These are phyloP conservation scores for Microascus cirrosus DNA, from an alignment of 2,329 filamentous ascomycete genomes.

Conservation along the genomic window DNA sequence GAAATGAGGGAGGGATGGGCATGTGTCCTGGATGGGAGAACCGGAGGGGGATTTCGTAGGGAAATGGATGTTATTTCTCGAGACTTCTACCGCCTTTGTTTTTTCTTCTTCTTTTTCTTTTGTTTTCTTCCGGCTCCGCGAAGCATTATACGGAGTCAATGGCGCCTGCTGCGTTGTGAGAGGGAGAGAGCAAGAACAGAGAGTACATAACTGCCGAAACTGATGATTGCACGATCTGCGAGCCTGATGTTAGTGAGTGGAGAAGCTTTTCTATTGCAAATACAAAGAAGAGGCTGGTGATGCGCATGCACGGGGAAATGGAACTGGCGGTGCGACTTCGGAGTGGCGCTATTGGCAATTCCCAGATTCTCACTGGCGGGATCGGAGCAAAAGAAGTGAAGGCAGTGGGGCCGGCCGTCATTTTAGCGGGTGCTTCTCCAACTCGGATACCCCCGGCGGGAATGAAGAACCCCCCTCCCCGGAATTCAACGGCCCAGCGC, in stretches of 20 bases:
- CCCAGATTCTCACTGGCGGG: neutral
- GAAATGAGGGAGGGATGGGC: constrained; percentile 26
- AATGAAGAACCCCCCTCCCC: neutral
- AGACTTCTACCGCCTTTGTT: neutral
- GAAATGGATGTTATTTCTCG: neutral
- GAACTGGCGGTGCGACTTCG: neutral
- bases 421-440: neutral
- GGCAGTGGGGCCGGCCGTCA: neutral
- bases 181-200: neutral
- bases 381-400: neutral
- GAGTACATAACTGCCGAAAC: neutral
- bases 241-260: neutral
- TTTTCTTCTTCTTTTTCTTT: neutral
- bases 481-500: too few relatives aligned
- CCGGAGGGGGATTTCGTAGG: too few relatives aligned
- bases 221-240: neutral
- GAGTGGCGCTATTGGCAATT: neutral
- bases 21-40: neutral
- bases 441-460: neutral
- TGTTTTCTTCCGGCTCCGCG: neutral
- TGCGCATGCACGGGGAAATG: neutral
- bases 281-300: neutral
- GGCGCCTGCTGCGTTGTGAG: neutral
- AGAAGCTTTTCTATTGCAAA: neutral
- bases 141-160: neutral